Percentiles rank a stretch among this genome's conserved stretches.
Evolutionary conservation across 805 yeast genomes (phyloP).

Genomic region (Phaffomyces thermotolerans): DNA sequence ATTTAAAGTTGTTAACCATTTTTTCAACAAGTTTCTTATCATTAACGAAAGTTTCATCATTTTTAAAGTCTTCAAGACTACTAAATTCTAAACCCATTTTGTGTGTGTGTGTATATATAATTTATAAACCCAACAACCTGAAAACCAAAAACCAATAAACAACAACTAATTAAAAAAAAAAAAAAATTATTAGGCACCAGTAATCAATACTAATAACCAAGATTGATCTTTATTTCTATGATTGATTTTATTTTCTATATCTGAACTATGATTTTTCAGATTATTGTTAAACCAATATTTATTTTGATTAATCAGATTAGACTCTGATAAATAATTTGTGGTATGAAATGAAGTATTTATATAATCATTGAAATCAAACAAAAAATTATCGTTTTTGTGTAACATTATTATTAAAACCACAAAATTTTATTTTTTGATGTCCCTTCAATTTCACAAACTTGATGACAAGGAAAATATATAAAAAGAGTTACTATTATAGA

Average conservation of each 20-base stretch:
- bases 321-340: neutral
- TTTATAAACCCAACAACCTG: too few species aligned
- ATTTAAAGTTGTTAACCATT: neutral
- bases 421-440: too few species aligned
- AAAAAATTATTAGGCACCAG: constrained; percentile 12
- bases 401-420: constrained; percentile 5
- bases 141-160: neutral
- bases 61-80: neutral
- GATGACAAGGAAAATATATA: neutral
- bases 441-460: too few species aligned
- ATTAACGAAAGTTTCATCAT: neutral
- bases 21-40: neutral
- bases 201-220: constrained; percentile 21
- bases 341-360: constrained; percentile 16
- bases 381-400: constrained; percentile 16
- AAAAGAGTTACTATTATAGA: neutral
- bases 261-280: neutral
- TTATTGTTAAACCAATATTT: neutral
- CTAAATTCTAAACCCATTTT: neutral
- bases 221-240: constrained; percentile 18
- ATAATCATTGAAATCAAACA: constrained; percentile 14
- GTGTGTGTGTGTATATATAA: neutral
- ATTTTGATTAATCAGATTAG: neutral
- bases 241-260: too few species aligned
- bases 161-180: neutral